Evolutionary conservation across 2,329 filamentous ascomycete genomes (phyloP).

Genomic region (Aspergillus phoenicis): DNA sequence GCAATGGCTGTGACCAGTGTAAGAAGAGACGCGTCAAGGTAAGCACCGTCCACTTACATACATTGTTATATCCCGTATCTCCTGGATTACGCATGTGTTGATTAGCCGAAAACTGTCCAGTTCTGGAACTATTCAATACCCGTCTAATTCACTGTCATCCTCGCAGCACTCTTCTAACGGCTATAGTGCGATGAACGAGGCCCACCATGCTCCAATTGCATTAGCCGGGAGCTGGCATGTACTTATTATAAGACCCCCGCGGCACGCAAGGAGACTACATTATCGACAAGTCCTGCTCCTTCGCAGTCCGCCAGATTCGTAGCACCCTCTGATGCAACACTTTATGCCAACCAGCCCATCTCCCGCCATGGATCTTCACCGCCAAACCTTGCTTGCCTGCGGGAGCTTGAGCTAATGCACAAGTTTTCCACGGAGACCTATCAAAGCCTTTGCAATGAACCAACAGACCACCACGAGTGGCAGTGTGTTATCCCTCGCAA

Average conservation of each 20-base stretch:
- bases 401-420: conserved; percentile 57
- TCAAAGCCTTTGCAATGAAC: conserved; percentile 41
- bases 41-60: conserved; percentile 7
- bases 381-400: conserved; percentile 21
- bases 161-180: conserved; percentile 12
- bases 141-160: neutral
- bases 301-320: neutral
- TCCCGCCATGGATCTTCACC: neutral
- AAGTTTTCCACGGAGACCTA: conserved; percentile 54
- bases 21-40: conserved; percentile 48
- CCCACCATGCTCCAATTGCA: conserved; percentile 44
- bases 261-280: conserved; percentile 15
- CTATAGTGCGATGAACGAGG: conserved; percentile 44
- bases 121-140: neutral
- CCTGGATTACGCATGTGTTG: no score
- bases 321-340: neutral
- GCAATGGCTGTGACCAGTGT: conserved; percentile 46
- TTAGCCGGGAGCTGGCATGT: conserved; percentile 39
- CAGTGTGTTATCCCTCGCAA: conserved; percentile 45
- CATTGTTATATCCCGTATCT: neutral
- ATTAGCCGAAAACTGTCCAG: no score
- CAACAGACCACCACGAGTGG: conserved; percentile 40
- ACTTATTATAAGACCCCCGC: conserved; percentile 28
- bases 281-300: conserved; percentile 15
- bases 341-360: neutral